phyloP scores from a whole-genome alignment of 192 early-diverging fungal genomes.

The Coemansia sp. region DNA sequence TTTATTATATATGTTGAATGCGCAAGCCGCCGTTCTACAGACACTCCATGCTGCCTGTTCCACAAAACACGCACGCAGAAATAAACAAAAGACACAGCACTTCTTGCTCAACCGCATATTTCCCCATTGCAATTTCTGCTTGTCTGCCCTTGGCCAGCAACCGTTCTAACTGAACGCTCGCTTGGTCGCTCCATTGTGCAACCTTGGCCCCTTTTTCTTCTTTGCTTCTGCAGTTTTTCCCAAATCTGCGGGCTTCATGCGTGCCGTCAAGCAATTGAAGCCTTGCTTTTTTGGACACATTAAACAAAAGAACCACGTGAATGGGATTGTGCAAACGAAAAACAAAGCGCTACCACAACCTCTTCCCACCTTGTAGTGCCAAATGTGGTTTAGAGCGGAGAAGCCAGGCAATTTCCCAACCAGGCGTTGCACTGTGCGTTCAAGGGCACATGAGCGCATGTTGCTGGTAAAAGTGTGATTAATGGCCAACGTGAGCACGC shows the following conservation, averaged over 20 bases:
- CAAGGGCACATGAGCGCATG: not conserved
- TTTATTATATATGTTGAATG: too few relatives aligned
- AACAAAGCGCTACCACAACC: not conserved
- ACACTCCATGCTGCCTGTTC: too few relatives aligned
- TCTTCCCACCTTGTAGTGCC: too few relatives aligned
- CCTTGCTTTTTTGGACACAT: not conserved
- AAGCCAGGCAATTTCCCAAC: too few relatives aligned
- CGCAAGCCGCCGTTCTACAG: too few relatives aligned
- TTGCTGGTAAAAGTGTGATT: not conserved
- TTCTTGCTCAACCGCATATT: not conserved
- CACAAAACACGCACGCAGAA: not conserved
- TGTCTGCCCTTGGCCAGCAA: not conserved
- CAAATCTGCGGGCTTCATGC: not conserved
- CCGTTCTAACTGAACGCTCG: not conserved
- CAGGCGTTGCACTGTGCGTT: too few relatives aligned
- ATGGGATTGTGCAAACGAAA: conserved; percentile 1
- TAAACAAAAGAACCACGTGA: not conserved
- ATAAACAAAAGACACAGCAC: not conserved
- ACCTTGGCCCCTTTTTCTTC: not conserved
- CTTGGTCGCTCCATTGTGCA: not conserved
- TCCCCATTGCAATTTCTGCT: not conserved
- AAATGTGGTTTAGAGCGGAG: too few relatives aligned
- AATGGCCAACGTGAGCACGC: not conserved
- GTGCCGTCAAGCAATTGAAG: not conserved
- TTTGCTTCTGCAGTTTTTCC: not conserved